phyloP scores from a whole-genome alignment of 176 grass and related monocot species.

The Oryza coarctata region DNA sequence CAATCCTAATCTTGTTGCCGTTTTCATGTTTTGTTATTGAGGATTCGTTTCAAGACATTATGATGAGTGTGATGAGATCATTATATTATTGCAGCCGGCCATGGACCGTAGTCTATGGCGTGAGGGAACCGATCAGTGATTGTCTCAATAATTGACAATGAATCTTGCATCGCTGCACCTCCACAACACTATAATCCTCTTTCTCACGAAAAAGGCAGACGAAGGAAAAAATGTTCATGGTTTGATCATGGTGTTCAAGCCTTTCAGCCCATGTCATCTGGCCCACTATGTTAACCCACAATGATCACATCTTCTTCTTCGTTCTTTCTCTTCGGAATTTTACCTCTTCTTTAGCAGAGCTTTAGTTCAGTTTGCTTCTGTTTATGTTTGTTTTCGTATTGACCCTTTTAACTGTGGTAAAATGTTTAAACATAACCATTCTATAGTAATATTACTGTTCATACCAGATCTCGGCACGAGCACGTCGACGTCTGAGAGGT shows the following conservation, averaged over 20 bases:
- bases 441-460: background rate
- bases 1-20: background rate
- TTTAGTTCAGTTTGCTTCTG: background rate
- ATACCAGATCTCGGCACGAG: too few species aligned
- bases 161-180: conserved; percentile 21
- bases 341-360: background rate
- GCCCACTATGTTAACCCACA: background rate
- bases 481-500: too few species aligned
- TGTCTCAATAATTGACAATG: conserved; percentile 34
- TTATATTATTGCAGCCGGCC: conserved; percentile 23
- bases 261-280: conserved; percentile 35
- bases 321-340: background rate
- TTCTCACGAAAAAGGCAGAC: background rate
- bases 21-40: conserved; percentile 7
- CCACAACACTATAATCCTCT: background rate
- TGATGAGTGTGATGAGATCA: conserved; percentile 9
- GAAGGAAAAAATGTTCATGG: background rate
- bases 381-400: background rate
- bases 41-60: background rate
- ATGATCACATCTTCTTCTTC: background rate
- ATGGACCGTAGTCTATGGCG: conserved; percentile 31
- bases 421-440: background rate
- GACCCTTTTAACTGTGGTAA: background rate
- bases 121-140: conserved; percentile 37
- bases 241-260: conserved; percentile 20